phyloP scores from a whole-genome alignment of 108 stramenopile genomes.

The Schizochytrium sp. region DNA sequence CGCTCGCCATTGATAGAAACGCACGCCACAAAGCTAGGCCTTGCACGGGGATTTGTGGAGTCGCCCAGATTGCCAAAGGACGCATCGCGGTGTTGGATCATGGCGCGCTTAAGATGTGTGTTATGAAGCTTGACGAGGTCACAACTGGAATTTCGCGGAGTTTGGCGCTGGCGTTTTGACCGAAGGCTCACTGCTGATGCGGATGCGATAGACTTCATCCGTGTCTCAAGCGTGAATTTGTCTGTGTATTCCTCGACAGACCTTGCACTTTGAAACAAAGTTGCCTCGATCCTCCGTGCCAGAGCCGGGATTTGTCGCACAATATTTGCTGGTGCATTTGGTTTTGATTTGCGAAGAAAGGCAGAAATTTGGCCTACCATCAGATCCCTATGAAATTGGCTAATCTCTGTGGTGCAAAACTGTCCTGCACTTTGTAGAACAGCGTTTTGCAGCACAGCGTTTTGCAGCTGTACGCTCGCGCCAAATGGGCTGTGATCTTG shows the following conservation, averaged over 20 bases:
- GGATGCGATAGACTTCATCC: conserved; percentile 56
- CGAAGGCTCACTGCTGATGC: conserved; percentile 1
- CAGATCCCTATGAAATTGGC: conserved; percentile 1
- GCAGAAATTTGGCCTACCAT: conserved; percentile 36
- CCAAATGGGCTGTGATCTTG: too few species aligned
- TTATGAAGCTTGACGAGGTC: conserved; percentile 60
- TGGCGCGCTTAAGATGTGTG: conserved; percentile 33
- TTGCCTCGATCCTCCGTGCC: conserved; percentile 40
- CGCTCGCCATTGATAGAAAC: conserved; percentile 17
- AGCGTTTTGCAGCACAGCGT: too few species aligned
- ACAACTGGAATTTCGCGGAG: conserved; percentile 40
- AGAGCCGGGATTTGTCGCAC: conserved; percentile 48
- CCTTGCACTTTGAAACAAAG: conserved; percentile 3
- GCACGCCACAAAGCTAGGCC: conserved; percentile 2
- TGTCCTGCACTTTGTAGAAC: too few species aligned
- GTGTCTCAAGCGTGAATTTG: conserved; percentile 33
- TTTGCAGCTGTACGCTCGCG: too few species aligned
- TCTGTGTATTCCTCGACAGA: conserved; percentile 32
- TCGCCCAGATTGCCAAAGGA: not conserved
- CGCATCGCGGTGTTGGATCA: conserved; percentile 54
- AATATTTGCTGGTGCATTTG: conserved; percentile 52
- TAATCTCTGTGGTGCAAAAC: not conserved
- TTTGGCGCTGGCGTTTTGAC: conserved; percentile 41
- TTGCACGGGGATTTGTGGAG: not conserved
- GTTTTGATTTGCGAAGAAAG: conserved; percentile 39